A percentile compares a stretch with the other conserved stretches of the same genome.
Evolutionary conservation across 2,329 filamentous ascomycete genomes (phyloP).

Genomic region (Bipolaris bicolor): DNA sequence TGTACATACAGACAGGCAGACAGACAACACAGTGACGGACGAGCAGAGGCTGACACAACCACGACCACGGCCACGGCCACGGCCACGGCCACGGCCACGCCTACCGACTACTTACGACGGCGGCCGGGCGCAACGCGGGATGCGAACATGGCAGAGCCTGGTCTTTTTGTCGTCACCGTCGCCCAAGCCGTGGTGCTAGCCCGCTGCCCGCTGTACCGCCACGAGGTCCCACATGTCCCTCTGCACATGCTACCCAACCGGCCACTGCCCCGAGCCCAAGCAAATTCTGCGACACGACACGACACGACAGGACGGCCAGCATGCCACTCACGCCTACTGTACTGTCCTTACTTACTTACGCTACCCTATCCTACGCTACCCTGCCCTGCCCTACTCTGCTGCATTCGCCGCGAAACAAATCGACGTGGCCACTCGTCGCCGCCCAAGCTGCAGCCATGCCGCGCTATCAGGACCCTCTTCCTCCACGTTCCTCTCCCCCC

Average conservation of each 20-base stretch:
- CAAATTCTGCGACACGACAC: constrained; percentile 5
- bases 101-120: too few species aligned
- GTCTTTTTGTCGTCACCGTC: constrained; percentile 21
- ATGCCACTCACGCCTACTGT: constrained; percentile 2
- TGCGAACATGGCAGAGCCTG: constrained; percentile 10
- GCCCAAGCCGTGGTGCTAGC: constrained; percentile 23
- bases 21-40: too few species aligned
- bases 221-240: constrained; percentile 31
- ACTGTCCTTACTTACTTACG: too few species aligned
- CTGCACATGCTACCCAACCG: constrained; percentile 30
- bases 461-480: not conserved
- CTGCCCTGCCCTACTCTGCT: not conserved
- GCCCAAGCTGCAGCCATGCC: constrained; percentile 6
- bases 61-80: too few species aligned
- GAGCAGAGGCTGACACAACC: too few species aligned
- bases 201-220: constrained; percentile 36
- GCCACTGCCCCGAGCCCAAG: constrained; percentile 25
- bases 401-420: not conserved
- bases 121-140: constrained; percentile 9
- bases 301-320: too few species aligned
- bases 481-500: not conserved
- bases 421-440: constrained; percentile 1
- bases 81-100: too few species aligned
- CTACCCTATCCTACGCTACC: not conserved
- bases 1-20: not conserved